Percentiles rank a stretch among this genome's conserved stretches.
Conservation (phyloP, 78 protist species). For the Goniomonas avonlea region DNA sequence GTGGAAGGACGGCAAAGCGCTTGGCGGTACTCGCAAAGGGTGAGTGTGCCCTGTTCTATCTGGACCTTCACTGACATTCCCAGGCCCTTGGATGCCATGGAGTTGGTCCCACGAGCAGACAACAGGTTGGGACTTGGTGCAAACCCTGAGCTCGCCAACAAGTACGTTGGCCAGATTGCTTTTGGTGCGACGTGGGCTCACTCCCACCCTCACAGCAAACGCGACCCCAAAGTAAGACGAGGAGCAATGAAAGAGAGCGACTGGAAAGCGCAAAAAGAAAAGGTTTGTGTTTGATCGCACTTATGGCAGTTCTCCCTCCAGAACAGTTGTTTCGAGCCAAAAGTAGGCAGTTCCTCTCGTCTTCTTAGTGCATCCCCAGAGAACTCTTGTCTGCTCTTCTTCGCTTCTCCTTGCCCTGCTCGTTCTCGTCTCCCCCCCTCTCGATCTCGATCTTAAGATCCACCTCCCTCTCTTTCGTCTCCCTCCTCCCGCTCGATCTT, state of each 20-base stretch:
- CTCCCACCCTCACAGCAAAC: not conserved
- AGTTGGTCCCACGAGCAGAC: constrained; percentile 5
- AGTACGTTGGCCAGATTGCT: not conserved
- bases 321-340: too few relatives aligned
- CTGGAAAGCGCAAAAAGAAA: not conserved
- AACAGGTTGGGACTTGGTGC: constrained; percentile 28
- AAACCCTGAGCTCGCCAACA: not conserved
- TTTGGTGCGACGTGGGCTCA: not conserved
- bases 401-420: not conserved
- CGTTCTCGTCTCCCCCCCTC: not conserved
- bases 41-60: not conserved
- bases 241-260: not conserved
- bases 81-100: constrained; percentile 10
- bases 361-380: not conserved
- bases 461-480: not conserved
- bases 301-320: not conserved
- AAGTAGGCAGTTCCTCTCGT: not conserved
- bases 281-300: not conserved
- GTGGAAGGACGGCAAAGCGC: constrained; percentile 38
- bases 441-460: too few relatives aligned
- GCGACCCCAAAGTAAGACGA: too few relatives aligned
- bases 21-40: constrained; percentile 1
- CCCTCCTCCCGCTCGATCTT: not conserved
- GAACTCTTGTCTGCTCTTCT: not conserved
- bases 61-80: not conserved